phyloP scores from a whole-genome alignment of 805 yeast species.

The Ogataea trehalophila region DNA sequence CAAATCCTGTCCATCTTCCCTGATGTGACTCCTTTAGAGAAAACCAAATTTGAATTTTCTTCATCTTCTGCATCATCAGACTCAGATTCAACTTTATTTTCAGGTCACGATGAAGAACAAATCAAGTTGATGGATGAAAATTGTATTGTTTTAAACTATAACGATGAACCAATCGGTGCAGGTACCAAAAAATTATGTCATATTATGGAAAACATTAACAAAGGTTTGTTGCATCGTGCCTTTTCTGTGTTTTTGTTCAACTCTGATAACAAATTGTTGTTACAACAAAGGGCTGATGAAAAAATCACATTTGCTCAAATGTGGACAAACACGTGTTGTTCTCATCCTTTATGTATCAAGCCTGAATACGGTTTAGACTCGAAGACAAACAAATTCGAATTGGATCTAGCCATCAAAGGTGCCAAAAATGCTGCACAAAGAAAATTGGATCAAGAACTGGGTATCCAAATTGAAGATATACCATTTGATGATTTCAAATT shows the following conservation, averaged over 20 bases:
- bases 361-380: slow-evolving; percentile 64
- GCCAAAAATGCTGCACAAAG: slow-evolving; percentile 86
- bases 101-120: slow-evolving; percentile 91
- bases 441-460: slow-evolving; percentile 89
- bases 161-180: slow-evolving; percentile 86
- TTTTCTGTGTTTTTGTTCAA: slow-evolving; percentile 93
- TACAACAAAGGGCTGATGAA: slow-evolving; percentile 95
- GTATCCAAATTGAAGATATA: slow-evolving; percentile 55
- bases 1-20: slow-evolving; percentile 57
- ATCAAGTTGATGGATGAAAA: slow-evolving; percentile 93
- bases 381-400: slow-evolving; percentile 25
- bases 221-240: slow-evolving; percentile 90
- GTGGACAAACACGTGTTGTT: slow-evolving; percentile 99
- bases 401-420: slow-evolving; percentile 65
- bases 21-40: slow-evolving; percentile 59
- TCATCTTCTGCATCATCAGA: neutral
- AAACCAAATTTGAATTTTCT: slow-evolving; percentile 50
- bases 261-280: slow-evolving; percentile 63
- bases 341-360: slow-evolving; percentile 87
- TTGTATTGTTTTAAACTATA: slow-evolving; percentile 86
- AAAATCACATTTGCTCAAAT: slow-evolving; percentile 93
- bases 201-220: slow-evolving; percentile 78
- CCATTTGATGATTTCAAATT: slow-evolving; percentile 70
- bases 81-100: slow-evolving; percentile 40
- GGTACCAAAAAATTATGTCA: slow-evolving; percentile 91